Percentiles rank a stretch among this genome's conserved stretches.
Conservation (phyloP, 2,329 filamentous ascomycete species). For the Nemania sp. region DNA sequence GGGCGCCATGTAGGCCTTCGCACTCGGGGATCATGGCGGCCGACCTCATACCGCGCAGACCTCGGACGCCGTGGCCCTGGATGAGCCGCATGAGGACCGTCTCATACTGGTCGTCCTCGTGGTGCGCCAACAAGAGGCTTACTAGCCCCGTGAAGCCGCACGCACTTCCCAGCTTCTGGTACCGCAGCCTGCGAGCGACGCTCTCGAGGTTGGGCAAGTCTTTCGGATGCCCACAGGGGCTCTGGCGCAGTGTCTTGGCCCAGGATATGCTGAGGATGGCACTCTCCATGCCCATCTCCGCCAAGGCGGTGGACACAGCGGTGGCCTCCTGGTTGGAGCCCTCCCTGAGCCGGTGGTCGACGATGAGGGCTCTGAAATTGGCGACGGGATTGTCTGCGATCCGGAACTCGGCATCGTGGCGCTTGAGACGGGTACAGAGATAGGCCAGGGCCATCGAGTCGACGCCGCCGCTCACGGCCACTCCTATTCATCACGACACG, state of each 20-base stretch:
- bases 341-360: constrained; percentile 62
- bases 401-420: constrained; percentile 40
- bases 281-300: constrained; percentile 42
- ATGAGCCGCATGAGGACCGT: constrained; percentile 81
- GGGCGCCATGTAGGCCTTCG: constrained; percentile 71
- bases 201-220: constrained; percentile 73
- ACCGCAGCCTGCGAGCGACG: constrained; percentile 73
- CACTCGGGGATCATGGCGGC: constrained; percentile 81
- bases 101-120: constrained; percentile 89
- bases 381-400: constrained; percentile 52
- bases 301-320: constrained; percentile 47
- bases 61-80: constrained; percentile 68
- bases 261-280: constrained; percentile 52
- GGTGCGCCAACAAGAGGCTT: constrained; percentile 79
- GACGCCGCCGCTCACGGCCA: constrained; percentile 89
- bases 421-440: constrained; percentile 62
- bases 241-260: constrained; percentile 44
- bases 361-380: constrained; percentile 52
- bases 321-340: constrained; percentile 58
- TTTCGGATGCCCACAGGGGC: constrained; percentile 39
- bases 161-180: constrained; percentile 72
- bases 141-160: constrained; percentile 50
- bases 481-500: constrained; percentile 48
- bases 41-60: constrained; percentile 70
- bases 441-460: constrained; percentile 96